Conservation (phyloP, 2,329 filamentous ascomycete species). For the Aspergillus pseudoterreus region DNA sequence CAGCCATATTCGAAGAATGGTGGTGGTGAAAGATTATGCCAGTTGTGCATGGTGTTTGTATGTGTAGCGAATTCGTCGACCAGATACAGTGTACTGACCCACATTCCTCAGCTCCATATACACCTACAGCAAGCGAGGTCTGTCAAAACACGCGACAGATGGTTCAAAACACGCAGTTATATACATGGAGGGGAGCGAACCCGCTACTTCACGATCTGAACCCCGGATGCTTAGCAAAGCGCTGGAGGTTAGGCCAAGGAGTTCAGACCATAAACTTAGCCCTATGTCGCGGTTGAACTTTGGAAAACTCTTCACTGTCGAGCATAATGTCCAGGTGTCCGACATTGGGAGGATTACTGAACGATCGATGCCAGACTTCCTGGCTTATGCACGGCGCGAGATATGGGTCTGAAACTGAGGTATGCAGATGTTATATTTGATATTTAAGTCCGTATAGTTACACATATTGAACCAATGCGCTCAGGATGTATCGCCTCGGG, state of each 20-base stretch:
- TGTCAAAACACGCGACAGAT: not conserved
- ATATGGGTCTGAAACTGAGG: too few species aligned
- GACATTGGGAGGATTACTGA: not conserved
- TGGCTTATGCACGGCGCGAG: not conserved
- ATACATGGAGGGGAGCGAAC: not conserved
- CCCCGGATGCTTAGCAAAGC: not conserved
- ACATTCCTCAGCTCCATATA: not conserved
- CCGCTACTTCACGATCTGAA: not conserved
- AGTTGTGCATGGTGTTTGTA: not conserved
- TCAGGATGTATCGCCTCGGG: too few species aligned
- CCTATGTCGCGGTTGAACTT: not conserved
- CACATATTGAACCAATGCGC: too few species aligned
- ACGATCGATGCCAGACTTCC: not conserved
- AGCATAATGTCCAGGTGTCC: not conserved
- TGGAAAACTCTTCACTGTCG: not conserved
- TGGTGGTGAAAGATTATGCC: not conserved
- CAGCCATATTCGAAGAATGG: not conserved
- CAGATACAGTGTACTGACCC: not conserved
- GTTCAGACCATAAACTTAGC: not conserved
- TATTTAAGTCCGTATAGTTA: too few species aligned
- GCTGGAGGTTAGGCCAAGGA: not conserved
- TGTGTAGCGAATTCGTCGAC: not conserved
- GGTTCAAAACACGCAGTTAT: not conserved
- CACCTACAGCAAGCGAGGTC: not conserved
- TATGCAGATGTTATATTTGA: too few species aligned